These are phyloP conservation scores for Cardiospermum halicacabum DNA, from an alignment of 345 rosid genomes.

Conservation along the genomic window DNA sequence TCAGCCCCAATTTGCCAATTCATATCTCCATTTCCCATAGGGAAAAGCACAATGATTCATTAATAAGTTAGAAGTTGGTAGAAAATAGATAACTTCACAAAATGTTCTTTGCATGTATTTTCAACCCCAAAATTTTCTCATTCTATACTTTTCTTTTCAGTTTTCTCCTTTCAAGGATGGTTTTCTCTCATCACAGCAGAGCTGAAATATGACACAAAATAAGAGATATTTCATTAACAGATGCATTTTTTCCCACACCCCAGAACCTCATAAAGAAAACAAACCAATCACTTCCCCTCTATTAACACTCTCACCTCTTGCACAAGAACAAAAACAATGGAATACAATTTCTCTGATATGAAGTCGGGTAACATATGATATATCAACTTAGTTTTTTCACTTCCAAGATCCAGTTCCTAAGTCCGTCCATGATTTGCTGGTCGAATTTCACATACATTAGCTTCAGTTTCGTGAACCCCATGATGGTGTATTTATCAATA, in stretches of 20 bases:
- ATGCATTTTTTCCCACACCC: slow-evolving; percentile 13
- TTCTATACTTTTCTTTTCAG: not conserved
- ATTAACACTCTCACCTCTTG: slow-evolving; percentile 4
- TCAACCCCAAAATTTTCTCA: not conserved
- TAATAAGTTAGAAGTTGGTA: not conserved
- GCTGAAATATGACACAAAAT: slow-evolving; percentile 3
- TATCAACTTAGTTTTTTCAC: slow-evolving; percentile 52
- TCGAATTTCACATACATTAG: slow-evolving; percentile 45
- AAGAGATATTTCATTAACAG: slow-evolving; percentile 3
- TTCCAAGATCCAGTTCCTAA: slow-evolving; percentile 48
- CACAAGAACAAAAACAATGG: not conserved
- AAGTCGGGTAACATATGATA: not conserved
- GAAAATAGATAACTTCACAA: not conserved
- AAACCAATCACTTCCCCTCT: slow-evolving; percentile 2
- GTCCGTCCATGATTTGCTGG: slow-evolving; percentile 27
- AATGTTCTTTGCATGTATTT: not conserved
- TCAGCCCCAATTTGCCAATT: too few relatives aligned
- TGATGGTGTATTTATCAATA: slow-evolving; percentile 37
- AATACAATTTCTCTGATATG: slow-evolving; percentile 1
- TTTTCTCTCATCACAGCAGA: not conserved
- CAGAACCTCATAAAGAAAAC: slow-evolving; percentile 2
- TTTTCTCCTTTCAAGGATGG: not conserved
- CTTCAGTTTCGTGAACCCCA: slow-evolving; percentile 28
- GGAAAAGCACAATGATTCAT: too few relatives aligned
- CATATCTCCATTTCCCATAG: too few relatives aligned